Percentiles rank a stretch among this genome's conserved stretches.
Conservation (phyloP, 768 basidiomycete species). For the Russula sp. region DNA sequence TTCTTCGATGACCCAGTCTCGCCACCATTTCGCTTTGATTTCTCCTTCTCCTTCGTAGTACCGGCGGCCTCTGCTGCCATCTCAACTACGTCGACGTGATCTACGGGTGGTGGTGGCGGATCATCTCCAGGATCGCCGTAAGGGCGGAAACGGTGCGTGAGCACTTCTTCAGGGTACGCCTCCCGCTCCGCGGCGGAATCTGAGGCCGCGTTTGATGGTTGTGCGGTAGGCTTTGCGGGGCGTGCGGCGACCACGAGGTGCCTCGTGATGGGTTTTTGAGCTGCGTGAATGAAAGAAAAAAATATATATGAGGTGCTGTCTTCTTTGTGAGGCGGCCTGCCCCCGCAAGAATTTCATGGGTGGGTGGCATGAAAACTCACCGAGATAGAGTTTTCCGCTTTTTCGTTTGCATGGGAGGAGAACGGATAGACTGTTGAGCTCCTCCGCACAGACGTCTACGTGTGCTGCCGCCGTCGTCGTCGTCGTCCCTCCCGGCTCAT, state of each 20-base stretch:
- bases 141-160: conserved; percentile 19
- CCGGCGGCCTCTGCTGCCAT: background rate
- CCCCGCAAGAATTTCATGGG: too few relatives aligned
- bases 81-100: conserved; percentile 1
- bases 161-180: conserved; percentile 16
- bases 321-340: too few relatives aligned
- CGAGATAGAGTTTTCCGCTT: conserved; percentile 16
- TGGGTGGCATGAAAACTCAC: too few relatives aligned
- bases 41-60: background rate
- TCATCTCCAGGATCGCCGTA: conserved; percentile 16
- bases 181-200: conserved; percentile 4
- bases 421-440: conserved; percentile 16
- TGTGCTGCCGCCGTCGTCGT: background rate
- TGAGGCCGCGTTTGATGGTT: background rate
- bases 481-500: background rate
- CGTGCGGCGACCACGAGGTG: conserved; percentile 15
- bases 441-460: conserved; percentile 8
- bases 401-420: conserved; percentile 18
- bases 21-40: conserved; percentile 9
- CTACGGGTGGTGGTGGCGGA: background rate
- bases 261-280: conserved; percentile 12
- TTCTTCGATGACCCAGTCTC: conserved; percentile 15
- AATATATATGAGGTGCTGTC: too few relatives aligned
- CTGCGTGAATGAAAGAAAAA: background rate
- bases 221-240: conserved; percentile 9